Conservation (phyloP, 106 monocot genomes). For the Allium sativum region DNA sequence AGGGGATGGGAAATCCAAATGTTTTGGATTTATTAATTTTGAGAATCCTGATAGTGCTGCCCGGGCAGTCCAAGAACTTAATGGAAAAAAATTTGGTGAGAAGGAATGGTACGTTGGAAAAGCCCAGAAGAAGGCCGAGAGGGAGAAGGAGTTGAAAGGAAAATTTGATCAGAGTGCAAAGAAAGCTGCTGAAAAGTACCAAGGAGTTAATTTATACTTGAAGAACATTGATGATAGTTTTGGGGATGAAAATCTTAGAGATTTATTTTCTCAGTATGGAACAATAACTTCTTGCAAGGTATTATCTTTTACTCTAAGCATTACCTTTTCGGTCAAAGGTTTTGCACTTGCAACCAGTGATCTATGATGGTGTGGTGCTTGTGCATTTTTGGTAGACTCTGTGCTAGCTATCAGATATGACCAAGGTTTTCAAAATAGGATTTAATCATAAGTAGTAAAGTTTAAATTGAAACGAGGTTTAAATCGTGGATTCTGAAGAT, state of each 20-base stretch:
- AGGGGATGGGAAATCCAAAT: slow-evolving; percentile 75
- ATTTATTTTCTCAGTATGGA: slow-evolving; percentile 62
- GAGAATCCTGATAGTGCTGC: slow-evolving; percentile 79
- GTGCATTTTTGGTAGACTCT: too few relatives aligned
- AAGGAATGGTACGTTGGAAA: slow-evolving; percentile 95
- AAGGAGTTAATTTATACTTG: slow-evolving; percentile 69
- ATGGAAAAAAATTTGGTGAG: slow-evolving; percentile 77
- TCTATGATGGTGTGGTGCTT: too few relatives aligned
- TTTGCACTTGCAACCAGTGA: too few relatives aligned
- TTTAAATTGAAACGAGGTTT: too few relatives aligned
- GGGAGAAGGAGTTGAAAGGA: slow-evolving; percentile 67
- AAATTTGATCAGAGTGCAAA: slow-evolving; percentile 55
- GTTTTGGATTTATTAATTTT: slow-evolving; percentile 96
- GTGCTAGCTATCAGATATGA: too few relatives aligned
- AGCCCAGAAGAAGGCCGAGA: slow-evolving; percentile 87
- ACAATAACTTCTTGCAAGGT: slow-evolving; percentile 91
- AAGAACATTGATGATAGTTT: slow-evolving; percentile 82
- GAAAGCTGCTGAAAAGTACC: slow-evolving; percentile 48
- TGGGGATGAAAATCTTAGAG: slow-evolving; percentile 64
- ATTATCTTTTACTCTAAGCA: neutral
- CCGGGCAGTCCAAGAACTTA: slow-evolving; percentile 57
- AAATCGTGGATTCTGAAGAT: too few relatives aligned
- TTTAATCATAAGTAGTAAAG: too few relatives aligned
- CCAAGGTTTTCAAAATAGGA: too few relatives aligned
- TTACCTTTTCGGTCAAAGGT: too few relatives aligned